phyloP scores from a whole-genome alignment of 2,329 filamentous ascomycete species.

The Colletotrichum spinosum region DNA sequence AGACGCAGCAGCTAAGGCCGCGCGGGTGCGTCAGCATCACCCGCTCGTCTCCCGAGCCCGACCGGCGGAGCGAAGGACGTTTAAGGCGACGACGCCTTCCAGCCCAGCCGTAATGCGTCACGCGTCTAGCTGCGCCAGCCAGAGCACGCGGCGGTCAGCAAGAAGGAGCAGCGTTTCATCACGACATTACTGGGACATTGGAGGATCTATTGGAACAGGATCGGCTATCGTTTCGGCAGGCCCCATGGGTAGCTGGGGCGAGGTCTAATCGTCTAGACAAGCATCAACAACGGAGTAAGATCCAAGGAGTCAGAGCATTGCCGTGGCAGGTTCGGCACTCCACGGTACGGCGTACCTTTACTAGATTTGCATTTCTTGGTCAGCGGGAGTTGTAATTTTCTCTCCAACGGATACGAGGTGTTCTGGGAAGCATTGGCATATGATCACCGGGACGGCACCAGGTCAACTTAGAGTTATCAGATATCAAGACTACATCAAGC shows the following conservation, averaged over 20 bases:
- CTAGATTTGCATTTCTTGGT: constrained; percentile 27
- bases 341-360: neutral
- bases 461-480: constrained; percentile 16
- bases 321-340: constrained; percentile 3
- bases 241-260: constrained; percentile 82
- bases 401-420: neutral
- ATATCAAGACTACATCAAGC: constrained; percentile 20
- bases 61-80: constrained; percentile 65
- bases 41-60: constrained; percentile 78
- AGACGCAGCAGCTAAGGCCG: constrained; percentile 80
- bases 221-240: constrained; percentile 75
- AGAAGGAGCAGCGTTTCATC: constrained; percentile 77
- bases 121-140: constrained; percentile 82
- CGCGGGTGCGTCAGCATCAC: constrained; percentile 88
- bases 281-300: constrained; percentile 1
- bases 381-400: constrained; percentile 20
- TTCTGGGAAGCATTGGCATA: constrained; percentile 24
- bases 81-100: constrained; percentile 64
- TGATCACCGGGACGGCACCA: constrained; percentile 12
- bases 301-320: constrained; percentile 1
- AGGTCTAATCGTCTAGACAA: constrained; percentile 61
- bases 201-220: constrained; percentile 81
- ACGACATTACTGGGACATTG: constrained; percentile 93
- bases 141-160: constrained; percentile 82
- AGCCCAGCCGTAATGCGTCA: constrained; percentile 62